A percentile compares a stretch with the other conserved stretches of the same genome.
Conservation (phyloP, 306 rosid genomes). For the Comarum palustre region DNA sequence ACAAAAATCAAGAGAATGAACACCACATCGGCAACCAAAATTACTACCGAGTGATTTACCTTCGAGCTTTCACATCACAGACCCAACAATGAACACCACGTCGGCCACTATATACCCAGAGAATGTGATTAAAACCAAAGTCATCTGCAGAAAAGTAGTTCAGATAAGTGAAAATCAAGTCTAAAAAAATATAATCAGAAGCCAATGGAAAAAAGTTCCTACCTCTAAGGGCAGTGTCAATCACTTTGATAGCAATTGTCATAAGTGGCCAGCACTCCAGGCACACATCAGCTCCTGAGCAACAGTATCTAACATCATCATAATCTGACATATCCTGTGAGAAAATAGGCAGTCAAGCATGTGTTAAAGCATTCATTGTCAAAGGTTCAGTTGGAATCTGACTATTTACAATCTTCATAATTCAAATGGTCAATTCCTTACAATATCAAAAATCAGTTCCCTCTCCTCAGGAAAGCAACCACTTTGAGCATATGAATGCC, state of each 20-base stretch:
- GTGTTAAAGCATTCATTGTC: not conserved
- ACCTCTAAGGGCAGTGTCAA: constrained; percentile 81
- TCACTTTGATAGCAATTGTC: constrained; percentile 88
- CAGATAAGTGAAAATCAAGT: not conserved
- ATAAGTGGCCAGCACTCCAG: constrained; percentile 92
- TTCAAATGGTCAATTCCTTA: constrained; percentile 37
- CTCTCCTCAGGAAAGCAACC: constrained; percentile 87
- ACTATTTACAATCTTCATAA: constrained; percentile 12
- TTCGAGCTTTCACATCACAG: constrained; percentile 85
- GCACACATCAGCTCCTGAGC: constrained; percentile 95
- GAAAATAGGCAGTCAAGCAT: not conserved
- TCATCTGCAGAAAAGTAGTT: constrained; percentile 53
- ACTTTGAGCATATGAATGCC: constrained; percentile 72
- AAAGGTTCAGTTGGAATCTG: not conserved
- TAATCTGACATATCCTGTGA: constrained; percentile 84
- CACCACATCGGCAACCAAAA: not conserved
- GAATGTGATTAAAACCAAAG: constrained; percentile 80
- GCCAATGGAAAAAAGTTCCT: constrained; percentile 11
- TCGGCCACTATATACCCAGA: constrained; percentile 93
- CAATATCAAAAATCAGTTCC: constrained; percentile 83
- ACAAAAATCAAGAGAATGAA: not conserved
- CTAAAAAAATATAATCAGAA: not conserved
- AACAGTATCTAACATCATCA: constrained; percentile 91
- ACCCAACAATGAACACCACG: constrained; percentile 99
- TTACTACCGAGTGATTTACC: constrained; percentile 37